Percentiles rank a stretch among this genome's conserved stretches.
Evolutionary conservation across 257 asterid genomes (phyloP).

Genomic region (Prunella vulgaris): DNA sequence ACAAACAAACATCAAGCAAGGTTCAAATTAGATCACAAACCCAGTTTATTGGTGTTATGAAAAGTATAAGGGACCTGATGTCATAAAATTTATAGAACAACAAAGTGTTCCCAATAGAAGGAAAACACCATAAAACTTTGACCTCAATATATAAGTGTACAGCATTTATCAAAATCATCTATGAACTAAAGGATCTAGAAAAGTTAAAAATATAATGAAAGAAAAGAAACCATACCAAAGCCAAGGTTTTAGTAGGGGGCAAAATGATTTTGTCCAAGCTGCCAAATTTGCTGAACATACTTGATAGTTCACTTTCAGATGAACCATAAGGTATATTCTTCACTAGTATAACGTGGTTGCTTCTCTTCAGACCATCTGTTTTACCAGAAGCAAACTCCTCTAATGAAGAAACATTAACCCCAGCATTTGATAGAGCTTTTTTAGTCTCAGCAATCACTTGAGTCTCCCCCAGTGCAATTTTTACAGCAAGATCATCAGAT

Average conservation of each 20-base stretch:
- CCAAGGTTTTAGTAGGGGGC: constrained; percentile 85
- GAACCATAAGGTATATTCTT: constrained; percentile 91
- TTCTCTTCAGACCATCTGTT: constrained; percentile 73
- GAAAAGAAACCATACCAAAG: constrained; percentile 56
- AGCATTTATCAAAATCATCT: not conserved
- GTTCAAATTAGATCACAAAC: not conserved
- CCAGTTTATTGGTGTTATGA: not conserved
- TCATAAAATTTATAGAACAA: not conserved
- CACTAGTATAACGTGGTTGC: constrained; percentile 83
- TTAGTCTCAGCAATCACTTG: constrained; percentile 93
- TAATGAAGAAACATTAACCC: constrained; percentile 68
- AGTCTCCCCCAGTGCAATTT: constrained; percentile 89
- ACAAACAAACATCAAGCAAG: not conserved
- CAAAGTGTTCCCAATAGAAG: not conserved
- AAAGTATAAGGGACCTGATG: not conserved
- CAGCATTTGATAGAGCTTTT: constrained; percentile 74
- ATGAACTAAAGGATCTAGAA: not conserved
- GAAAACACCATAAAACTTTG: not conserved
- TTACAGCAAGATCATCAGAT: constrained; percentile 75
- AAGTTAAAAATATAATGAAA: not conserved
- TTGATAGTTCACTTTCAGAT: constrained; percentile 72
- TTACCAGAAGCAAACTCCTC: constrained; percentile 82
- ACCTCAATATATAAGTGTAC: not conserved
- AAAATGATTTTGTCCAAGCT: constrained; percentile 78
- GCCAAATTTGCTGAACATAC: constrained; percentile 84